Percentiles rank a stretch among this genome's conserved stretches.
These are phyloP conservation scores for Diospyros kaki DNA, from an alignment of 148 eudicot species.

Conservation along the genomic window DNA sequence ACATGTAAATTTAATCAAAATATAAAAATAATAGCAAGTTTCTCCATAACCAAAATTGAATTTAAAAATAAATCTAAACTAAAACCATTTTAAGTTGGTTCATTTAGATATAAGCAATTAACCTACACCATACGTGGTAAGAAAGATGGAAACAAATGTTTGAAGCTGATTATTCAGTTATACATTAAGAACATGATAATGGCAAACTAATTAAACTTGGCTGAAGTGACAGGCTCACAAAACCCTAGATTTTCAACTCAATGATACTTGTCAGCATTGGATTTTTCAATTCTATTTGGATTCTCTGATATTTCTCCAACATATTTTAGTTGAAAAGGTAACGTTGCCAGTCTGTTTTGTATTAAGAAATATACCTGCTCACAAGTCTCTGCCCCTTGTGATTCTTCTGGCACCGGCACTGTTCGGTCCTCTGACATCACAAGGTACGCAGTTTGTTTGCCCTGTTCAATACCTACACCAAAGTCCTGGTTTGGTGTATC, in stretches of 20 bases:
- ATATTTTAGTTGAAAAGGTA: not conserved
- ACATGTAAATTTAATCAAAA: not conserved
- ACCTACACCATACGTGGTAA: not conserved
- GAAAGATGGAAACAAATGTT: not conserved
- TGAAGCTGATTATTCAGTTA: not conserved
- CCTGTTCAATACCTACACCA: slow-evolving; percentile 12
- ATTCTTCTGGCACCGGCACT: slow-evolving; percentile 7
- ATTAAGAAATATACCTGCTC: slow-evolving; percentile 19
- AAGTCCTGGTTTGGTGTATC: slow-evolving; percentile 14
- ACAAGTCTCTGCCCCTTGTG: slow-evolving; percentile 1
- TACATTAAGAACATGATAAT: not conserved
- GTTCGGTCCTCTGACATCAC: slow-evolving; percentile 1
- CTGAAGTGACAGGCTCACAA: not conserved
- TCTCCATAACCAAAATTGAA: not conserved
- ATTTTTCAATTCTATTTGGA: not conserved
- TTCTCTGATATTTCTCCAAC: not conserved
- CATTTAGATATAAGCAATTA: not conserved
- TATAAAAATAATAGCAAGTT: not conserved
- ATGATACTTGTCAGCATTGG: not conserved
- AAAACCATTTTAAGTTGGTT: not conserved
- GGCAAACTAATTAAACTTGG: not conserved
- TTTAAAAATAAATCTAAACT: not conserved
- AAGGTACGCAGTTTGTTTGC: slow-evolving; percentile 5
- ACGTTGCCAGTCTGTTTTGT: not conserved
- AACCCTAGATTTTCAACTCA: not conserved